Percentiles rank a stretch among this genome's conserved stretches.
Evolutionary conservation across 2,329 filamentous ascomycete genomes (phyloP).

Genomic region (Exophiala calicioides): DNA sequence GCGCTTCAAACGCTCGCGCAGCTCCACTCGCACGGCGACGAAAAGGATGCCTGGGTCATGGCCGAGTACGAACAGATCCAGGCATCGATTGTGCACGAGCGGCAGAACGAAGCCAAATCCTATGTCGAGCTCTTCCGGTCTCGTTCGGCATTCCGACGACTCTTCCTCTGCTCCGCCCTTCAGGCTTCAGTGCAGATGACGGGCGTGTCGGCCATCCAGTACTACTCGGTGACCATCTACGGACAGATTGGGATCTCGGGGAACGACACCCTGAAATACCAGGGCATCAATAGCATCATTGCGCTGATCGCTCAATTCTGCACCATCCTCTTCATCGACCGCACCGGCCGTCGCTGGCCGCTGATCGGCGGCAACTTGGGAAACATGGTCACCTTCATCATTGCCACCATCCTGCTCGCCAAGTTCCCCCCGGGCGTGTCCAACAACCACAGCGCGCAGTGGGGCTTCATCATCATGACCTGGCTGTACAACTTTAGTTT

Average conservation of each 20-base stretch:
- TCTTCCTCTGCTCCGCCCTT: slow-evolving; percentile 68
- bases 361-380: slow-evolving; percentile 71
- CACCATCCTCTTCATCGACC: slow-evolving; percentile 68
- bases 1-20: slow-evolving; percentile 67
- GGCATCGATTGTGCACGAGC: slow-evolving; percentile 65
- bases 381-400: slow-evolving; percentile 72
- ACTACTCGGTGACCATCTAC: slow-evolving; percentile 70
- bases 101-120: slow-evolving; percentile 68
- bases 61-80: slow-evolving; percentile 73
- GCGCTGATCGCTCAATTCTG: slow-evolving; percentile 67
- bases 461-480: slow-evolving; percentile 75
- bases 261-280: slow-evolving; percentile 69
- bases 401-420: slow-evolving; percentile 60
- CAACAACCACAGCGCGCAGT: slow-evolving; percentile 59
- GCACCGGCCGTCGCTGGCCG: slow-evolving; percentile 69
- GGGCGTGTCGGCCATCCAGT: slow-evolving; percentile 72
- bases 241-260: slow-evolving; percentile 65
- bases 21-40: slow-evolving; percentile 69
- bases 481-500: slow-evolving; percentile 83
- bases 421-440: slow-evolving; percentile 61
- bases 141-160: slow-evolving; percentile 67
- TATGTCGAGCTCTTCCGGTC: slow-evolving; percentile 69
- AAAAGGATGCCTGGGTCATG: slow-evolving; percentile 67
- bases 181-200: slow-evolving; percentile 77
- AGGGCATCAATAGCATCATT: slow-evolving; percentile 72